These are phyloP conservation scores for Crithidia thermophila DNA, from an alignment of 208 protist species.

Conservation along the genomic window DNA sequence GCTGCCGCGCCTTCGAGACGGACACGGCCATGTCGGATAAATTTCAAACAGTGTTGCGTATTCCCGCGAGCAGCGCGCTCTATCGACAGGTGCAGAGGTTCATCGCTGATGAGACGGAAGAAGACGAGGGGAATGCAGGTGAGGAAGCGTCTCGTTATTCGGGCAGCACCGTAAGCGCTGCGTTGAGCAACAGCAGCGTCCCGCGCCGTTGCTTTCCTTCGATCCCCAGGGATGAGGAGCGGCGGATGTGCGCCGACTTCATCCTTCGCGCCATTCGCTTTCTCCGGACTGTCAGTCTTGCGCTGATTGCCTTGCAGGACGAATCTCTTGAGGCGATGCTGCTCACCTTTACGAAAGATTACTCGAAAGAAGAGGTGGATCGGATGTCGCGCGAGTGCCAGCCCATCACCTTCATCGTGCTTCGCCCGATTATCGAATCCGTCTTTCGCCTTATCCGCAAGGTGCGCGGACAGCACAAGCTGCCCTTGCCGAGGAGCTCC, in stretches of 20 bases:
- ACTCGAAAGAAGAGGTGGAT: background rate
- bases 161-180: too few species aligned
- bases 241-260: constrained; percentile 7
- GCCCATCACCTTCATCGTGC: constrained; percentile 10
- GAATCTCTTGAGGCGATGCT: constrained; percentile 4
- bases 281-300: background rate
- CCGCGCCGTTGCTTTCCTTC: too few species aligned
- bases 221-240: constrained; percentile 1
- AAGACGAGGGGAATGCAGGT: too few species aligned
- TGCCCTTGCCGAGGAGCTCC: background rate
- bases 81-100: background rate
- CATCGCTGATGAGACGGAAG: background rate
- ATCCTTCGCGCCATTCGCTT: background rate
- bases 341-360: background rate
- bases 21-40: background rate
- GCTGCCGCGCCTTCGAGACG: background rate
- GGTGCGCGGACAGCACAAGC: background rate
- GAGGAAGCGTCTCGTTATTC: too few species aligned
- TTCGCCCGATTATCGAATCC: constrained; percentile 4
- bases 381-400: background rate
- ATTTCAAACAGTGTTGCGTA: background rate
- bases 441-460: background rate
- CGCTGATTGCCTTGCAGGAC: constrained; percentile 9
- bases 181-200: background rate
- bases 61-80: background rate